Conservation (phyloP, 2,329 filamentous ascomycete genomes). For the Lachnellula occidentalis region DNA sequence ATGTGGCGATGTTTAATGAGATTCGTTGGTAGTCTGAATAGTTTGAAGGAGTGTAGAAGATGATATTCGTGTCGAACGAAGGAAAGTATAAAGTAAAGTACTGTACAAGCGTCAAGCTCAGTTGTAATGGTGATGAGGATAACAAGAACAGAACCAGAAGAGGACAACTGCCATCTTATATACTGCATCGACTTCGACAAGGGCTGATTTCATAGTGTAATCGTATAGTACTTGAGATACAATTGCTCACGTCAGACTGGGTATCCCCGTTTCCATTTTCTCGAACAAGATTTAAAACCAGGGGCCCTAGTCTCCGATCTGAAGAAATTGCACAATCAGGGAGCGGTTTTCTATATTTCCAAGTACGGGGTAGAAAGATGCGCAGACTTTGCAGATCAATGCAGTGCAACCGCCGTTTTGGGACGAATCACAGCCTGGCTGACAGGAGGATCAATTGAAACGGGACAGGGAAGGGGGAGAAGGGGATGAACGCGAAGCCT, state of each 20-base stretch:
- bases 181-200: not conserved
- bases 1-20: not conserved
- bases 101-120: not conserved
- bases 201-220: not conserved
- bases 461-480: not conserved
- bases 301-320: not conserved
- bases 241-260: not conserved
- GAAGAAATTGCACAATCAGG: not conserved
- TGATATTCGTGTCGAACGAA: not conserved
- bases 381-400: not conserved
- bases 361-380: too few relatives aligned
- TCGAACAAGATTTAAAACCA: not conserved
- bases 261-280: not conserved
- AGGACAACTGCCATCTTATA: not conserved
- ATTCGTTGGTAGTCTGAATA: too few relatives aligned
- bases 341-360: not conserved
- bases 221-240: not conserved
- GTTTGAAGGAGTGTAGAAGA: not conserved
- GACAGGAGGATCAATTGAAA: not conserved
- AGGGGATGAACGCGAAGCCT: not conserved
- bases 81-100: not conserved
- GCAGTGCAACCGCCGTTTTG: not conserved
- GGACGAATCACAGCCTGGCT: not conserved
- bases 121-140: not conserved
- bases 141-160: not conserved